Evolutionary conservation across 768 basidiomycete species (phyloP).

Genomic region (Pleurotus tuber-regium): DNA sequence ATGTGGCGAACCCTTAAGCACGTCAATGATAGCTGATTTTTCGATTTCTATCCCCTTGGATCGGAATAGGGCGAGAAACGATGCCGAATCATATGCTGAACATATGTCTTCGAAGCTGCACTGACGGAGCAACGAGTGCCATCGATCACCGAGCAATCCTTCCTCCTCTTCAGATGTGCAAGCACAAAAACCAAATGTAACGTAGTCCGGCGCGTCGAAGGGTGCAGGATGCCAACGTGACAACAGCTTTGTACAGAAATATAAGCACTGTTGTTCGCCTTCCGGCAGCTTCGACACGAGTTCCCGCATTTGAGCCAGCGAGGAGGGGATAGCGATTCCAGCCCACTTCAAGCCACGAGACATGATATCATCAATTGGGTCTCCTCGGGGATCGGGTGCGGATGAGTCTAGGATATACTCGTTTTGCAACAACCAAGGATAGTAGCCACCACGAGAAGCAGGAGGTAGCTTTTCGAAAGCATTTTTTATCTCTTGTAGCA

Average conservation of each 20-base stretch:
- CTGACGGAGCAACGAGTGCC: neutral
- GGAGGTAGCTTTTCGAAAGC: conserved; percentile 23
- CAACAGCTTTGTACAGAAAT: neutral
- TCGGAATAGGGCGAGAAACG: neutral
- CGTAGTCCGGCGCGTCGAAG: neutral
- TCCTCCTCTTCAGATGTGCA: neutral
- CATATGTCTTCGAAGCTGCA: neutral
- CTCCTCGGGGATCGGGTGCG: neutral
- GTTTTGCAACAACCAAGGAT: conserved; percentile 35
- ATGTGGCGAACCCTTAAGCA: neutral
- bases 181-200: neutral
- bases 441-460: conserved; percentile 24
- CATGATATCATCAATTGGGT: conserved; percentile 3
- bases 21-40: neutral
- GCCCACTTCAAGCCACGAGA: no score
- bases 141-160: neutral
- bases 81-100: neutral
- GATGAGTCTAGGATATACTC: conserved; percentile 24
- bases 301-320: no score
- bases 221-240: neutral
- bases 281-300: neutral
- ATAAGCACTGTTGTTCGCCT: neutral
- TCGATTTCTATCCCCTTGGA: neutral
- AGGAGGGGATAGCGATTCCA: no score
- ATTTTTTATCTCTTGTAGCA: conserved; percentile 31